Conservation (phyloP, 306 rosid species). For the Pterocarpus macrocarpus region DNA sequence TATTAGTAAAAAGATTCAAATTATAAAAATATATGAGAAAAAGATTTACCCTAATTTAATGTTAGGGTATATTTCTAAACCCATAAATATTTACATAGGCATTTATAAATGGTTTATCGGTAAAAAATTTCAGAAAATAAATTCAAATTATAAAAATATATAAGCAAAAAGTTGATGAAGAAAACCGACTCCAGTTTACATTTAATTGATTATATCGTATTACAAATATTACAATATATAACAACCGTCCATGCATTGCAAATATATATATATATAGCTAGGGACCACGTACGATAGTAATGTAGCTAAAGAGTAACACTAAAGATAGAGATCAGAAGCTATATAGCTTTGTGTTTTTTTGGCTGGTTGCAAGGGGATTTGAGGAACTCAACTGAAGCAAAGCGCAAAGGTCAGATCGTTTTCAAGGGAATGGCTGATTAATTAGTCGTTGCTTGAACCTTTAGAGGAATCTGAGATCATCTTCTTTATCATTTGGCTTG, state of each 20-base stretch:
- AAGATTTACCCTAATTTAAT: too few relatives aligned
- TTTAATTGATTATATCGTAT: too few relatives aligned
- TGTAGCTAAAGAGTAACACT: neutral
- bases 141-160: too few relatives aligned
- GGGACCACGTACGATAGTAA: conserved; percentile 35
- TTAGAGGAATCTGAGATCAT: conserved; percentile 70
- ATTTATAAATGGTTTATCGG: too few relatives aligned
- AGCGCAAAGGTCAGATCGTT: conserved; percentile 47
- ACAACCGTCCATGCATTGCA: neutral
- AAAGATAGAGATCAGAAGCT: neutral
- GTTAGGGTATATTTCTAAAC: too few relatives aligned
- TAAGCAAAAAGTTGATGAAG: too few relatives aligned
- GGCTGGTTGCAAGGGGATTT: conserved; percentile 2
- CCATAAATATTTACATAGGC: too few relatives aligned
- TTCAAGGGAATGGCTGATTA: conserved; percentile 2
- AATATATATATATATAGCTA: neutral
- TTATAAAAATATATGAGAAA: too few relatives aligned
- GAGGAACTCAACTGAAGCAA: neutral
- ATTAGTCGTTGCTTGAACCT: conserved; percentile 54
- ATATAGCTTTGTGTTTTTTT: neutral
- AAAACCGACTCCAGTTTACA: too few relatives aligned
- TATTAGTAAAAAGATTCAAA: too few relatives aligned
- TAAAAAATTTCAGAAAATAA: too few relatives aligned
- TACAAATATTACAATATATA: neutral
- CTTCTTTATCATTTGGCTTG: conserved; percentile 76